Percentiles rank a stretch among this genome's conserved stretches.
Conservation (phyloP, 257 asterid genomes). For the Gardenia jasminoides region DNA sequence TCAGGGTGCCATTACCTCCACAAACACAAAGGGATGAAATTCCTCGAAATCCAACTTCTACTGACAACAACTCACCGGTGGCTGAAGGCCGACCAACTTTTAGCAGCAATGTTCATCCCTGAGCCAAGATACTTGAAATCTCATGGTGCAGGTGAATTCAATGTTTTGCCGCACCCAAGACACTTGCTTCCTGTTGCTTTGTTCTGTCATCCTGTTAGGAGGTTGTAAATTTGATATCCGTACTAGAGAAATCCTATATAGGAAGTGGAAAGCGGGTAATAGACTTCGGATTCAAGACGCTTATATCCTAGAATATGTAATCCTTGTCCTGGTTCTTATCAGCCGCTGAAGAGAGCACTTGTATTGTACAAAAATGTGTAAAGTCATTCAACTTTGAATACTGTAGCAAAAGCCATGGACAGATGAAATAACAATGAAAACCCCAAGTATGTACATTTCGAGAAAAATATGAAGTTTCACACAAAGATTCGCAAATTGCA, state of each 20-base stretch:
- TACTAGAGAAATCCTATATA: neutral
- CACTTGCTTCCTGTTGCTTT: neutral
- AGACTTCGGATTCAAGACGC: neutral
- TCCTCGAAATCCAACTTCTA: neutral
- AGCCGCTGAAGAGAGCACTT: too few species aligned
- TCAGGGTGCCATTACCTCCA: slow-evolving; percentile 13
- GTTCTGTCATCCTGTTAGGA: neutral
- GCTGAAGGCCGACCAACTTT: neutral
- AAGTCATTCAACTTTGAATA: too few species aligned
- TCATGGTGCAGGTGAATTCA: neutral
- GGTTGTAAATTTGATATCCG: neutral
- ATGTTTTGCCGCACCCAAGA: neutral
- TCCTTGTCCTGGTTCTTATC: too few species aligned
- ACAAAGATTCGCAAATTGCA: too few species aligned
- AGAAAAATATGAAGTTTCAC: too few species aligned
- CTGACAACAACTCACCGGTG: neutral
- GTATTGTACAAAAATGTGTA: too few species aligned
- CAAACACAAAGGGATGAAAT: neutral
- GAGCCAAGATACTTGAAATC: slow-evolving; percentile 1
- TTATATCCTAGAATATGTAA: too few species aligned
- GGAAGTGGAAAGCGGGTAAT: neutral
- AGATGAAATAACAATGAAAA: too few species aligned
- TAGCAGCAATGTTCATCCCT: neutral
- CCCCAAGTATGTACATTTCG: too few species aligned
- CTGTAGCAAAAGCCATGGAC: too few species aligned